phyloP scores from a whole-genome alignment of 169 alveolate species.

The Theileria luwenshuni region DNA sequence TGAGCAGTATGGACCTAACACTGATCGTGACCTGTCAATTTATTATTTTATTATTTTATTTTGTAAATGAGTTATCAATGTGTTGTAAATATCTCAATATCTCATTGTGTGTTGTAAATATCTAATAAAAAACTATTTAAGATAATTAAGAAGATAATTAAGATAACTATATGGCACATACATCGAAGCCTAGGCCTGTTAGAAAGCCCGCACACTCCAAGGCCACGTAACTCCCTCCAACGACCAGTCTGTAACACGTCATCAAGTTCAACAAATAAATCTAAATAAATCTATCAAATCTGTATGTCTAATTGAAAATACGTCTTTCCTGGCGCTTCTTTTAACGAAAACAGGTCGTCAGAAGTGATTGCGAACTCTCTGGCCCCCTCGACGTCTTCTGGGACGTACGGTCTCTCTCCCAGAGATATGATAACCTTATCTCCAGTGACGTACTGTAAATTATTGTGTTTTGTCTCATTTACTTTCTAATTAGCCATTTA shows the following conservation, averaged over 20 bases:
- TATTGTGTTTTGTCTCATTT: background rate
- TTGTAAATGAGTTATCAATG: too few relatives aligned
- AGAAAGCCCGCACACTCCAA: conserved; percentile 98
- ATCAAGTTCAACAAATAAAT: too few relatives aligned
- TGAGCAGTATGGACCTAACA: conserved; percentile 90
- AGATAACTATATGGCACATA: background rate
- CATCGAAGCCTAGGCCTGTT: conserved; percentile 91
- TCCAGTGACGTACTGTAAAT: conserved; percentile 79
- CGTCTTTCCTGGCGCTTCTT: conserved; percentile 91
- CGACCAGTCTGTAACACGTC: conserved; percentile 80
- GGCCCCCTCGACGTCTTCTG: conserved; percentile 90
- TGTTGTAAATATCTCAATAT: too few relatives aligned
- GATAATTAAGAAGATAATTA: too few relatives aligned
- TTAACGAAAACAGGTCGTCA: conserved; percentile 92
- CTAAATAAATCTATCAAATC: too few relatives aligned
- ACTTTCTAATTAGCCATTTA: background rate
- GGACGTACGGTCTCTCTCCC: conserved; percentile 94
- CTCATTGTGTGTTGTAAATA: too few relatives aligned
- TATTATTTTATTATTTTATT: background rate
- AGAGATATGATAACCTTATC: conserved; percentile 90
- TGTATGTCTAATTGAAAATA: background rate
- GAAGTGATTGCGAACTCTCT: conserved; percentile 91
- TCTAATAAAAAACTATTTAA: too few relatives aligned
- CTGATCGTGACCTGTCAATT: conserved; percentile 70
- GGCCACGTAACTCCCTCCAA: conserved; percentile 97